These are phyloP conservation scores for Colletotrichum higginsianum DNA, from an alignment of 2,329 filamentous ascomycete species.

Conservation along the genomic window DNA sequence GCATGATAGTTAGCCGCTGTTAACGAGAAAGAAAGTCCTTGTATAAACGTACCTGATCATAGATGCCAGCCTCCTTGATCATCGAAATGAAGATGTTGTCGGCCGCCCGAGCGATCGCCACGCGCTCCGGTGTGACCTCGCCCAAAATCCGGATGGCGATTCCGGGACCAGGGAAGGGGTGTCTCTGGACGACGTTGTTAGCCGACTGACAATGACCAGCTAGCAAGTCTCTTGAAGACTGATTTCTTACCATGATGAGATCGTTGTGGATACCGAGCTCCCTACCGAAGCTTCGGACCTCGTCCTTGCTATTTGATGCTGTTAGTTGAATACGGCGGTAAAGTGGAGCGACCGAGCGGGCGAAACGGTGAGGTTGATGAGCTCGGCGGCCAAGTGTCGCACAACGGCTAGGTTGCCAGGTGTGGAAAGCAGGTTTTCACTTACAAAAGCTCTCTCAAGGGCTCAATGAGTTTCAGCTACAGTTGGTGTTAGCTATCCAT, in stretches of 20 bases:
- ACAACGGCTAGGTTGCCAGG: neutral
- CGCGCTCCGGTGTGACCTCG: slow-evolving; percentile 84
- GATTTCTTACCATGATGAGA: slow-evolving; percentile 63
- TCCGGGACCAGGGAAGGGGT: slow-evolving; percentile 68
- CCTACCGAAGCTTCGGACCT: slow-evolving; percentile 50
- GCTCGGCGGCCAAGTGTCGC: neutral
- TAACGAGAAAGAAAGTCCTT: neutral
- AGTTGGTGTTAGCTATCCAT: slow-evolving; percentile 37
- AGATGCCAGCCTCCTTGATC: slow-evolving; percentile 81
- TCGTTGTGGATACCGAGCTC: slow-evolving; percentile 52
- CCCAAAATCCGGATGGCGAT: slow-evolving; percentile 87
- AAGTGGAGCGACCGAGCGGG: neutral
- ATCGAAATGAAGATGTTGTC: slow-evolving; percentile 84
- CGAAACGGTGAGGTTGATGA: neutral
- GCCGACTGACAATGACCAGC: neutral
- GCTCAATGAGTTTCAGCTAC: slow-evolving; percentile 42
- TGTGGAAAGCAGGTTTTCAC: neutral
- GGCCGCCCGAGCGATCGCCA: slow-evolving; percentile 83
- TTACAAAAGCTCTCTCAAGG: slow-evolving; percentile 50
- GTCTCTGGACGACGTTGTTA: neutral
- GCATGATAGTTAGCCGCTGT: slow-evolving; percentile 12
- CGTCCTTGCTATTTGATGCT: slow-evolving; percentile 38
- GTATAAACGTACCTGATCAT: slow-evolving; percentile 65
- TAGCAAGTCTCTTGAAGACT: slow-evolving; percentile 50
- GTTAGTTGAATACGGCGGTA: neutral